Evolutionary conservation across 208 protist genomes (phyloP).

Genomic region (Leishmania gerbilli): DNA sequence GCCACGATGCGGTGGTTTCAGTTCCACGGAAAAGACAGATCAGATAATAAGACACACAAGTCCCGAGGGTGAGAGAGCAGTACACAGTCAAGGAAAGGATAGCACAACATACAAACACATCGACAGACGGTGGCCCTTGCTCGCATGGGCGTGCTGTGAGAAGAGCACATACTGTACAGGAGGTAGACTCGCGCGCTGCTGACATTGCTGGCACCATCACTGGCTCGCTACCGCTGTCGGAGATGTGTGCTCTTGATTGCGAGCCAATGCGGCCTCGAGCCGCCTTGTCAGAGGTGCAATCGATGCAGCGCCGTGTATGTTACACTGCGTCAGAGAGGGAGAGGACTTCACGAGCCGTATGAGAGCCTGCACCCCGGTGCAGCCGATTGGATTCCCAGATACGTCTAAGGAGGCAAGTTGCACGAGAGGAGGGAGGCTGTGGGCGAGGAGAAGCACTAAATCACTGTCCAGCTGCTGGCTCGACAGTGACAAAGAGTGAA

Average conservation of each 20-base stretch:
- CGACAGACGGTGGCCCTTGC: not conserved
- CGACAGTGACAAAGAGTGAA: constrained; percentile 43
- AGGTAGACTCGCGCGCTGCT: not conserved
- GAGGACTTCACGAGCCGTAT: constrained; percentile 38
- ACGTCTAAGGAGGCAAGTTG: constrained; percentile 42
- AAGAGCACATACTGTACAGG: not conserved
- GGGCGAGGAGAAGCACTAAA: constrained; percentile 43
- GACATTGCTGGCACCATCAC: not conserved
- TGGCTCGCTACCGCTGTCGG: not conserved
- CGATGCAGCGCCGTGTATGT: constrained; percentile 36
- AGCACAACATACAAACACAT: not conserved
- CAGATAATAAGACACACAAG: not conserved
- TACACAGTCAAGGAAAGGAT: not conserved
- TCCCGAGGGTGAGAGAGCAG: not conserved
- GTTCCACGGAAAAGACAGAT: not conserved
- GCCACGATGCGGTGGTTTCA: not conserved
- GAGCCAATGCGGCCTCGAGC: constrained; percentile 37
- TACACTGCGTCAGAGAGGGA: constrained; percentile 35
- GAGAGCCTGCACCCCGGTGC: constrained; percentile 45
- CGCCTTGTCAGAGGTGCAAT: constrained; percentile 35
- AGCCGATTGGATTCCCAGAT: constrained; percentile 68
- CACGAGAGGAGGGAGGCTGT: constrained; percentile 32
- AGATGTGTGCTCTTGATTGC: constrained; percentile 19
- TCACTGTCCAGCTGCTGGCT: constrained; percentile 46
- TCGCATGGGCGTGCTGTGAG: not conserved